A percentile compares a stretch with the other conserved stretches of the same genome.
phyloP scores from a whole-genome alignment of 352 stramenopile species.

The Nothophytophthora sp. region DNA sequence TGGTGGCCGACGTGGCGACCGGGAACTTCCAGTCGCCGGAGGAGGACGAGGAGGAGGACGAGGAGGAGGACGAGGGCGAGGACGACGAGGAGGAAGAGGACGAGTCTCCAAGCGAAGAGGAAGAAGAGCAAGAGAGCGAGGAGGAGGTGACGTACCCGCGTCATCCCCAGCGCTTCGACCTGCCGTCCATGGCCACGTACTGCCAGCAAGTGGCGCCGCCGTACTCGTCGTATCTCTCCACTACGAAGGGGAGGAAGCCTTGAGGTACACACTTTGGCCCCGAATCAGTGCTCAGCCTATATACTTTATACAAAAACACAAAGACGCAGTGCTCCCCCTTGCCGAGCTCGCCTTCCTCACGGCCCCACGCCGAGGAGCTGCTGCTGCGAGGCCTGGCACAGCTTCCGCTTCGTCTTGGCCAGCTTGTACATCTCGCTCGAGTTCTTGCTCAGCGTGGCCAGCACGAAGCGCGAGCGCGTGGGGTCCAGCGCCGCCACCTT shows the following conservation, averaged over 20 bases:
- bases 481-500: conserved; percentile 69
- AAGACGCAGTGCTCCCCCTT: background rate
- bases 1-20: conserved; percentile 30
- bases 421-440: conserved; percentile 76
- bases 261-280: conserved; percentile 6
- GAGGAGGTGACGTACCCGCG: conserved; percentile 22
- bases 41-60: conserved; percentile 9
- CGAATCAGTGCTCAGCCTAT: conserved; percentile 12
- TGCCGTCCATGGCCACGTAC: conserved; percentile 78
- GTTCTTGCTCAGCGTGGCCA: conserved; percentile 69
- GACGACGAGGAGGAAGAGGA: conserved; percentile 6
- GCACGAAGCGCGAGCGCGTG: conserved; percentile 61
- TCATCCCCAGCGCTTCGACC: conserved; percentile 34
- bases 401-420: conserved; percentile 62
- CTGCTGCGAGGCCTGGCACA: conserved; percentile 63
- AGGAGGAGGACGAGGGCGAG: conserved; percentile 11
- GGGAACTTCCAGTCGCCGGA: conserved; percentile 13
- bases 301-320: conserved; percentile 32
- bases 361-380: conserved; percentile 48
- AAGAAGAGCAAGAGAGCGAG: conserved; percentile 4
- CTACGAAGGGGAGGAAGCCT: conserved; percentile 15
- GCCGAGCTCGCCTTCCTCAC: too few relatives aligned
- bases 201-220: conserved; percentile 56
- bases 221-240: conserved; percentile 56
- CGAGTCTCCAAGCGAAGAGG: too few relatives aligned